Evolutionary conservation across 2,329 filamentous ascomycete species (phyloP).

Genomic region (Aspergillus felis): DNA sequence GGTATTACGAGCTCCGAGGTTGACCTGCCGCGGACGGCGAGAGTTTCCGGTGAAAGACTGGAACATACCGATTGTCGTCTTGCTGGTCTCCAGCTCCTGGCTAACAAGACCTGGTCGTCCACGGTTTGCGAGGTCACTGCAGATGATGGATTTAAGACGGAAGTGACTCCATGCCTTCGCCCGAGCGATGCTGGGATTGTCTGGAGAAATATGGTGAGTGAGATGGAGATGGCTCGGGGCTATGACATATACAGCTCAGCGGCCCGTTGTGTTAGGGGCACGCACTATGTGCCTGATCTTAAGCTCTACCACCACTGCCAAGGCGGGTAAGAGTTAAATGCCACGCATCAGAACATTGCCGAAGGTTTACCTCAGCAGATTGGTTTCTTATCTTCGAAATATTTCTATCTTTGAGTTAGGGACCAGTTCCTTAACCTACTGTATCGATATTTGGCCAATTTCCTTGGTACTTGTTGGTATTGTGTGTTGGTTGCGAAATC

Average conservation of each 20-base stretch:
- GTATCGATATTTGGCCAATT: not conserved
- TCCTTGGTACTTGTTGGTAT: not conserved
- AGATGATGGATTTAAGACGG: constrained; percentile 11
- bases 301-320: not conserved
- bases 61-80: constrained; percentile 61
- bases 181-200: not conserved
- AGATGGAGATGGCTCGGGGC: constrained; percentile 15
- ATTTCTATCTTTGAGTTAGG: not conserved
- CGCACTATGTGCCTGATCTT: not conserved
- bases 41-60: constrained; percentile 86
- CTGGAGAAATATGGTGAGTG: not conserved
- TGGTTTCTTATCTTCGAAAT: not conserved
- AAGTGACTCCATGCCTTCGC: constrained; percentile 19
- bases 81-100: constrained; percentile 6
- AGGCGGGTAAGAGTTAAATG: not conserved
- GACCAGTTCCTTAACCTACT: not conserved
- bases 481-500: not conserved
- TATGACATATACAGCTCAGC: constrained; percentile 23
- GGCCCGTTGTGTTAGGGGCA: constrained; percentile 8
- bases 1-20: constrained; percentile 77
- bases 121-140: constrained; percentile 7
- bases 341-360: constrained; percentile 7
- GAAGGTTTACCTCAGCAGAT: not conserved
- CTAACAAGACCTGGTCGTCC: constrained; percentile 3
- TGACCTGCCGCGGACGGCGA: constrained; percentile 83